phyloP scores from a whole-genome alignment of 108 stramenopile species.

The Cyclostephanos tholiformis region DNA sequence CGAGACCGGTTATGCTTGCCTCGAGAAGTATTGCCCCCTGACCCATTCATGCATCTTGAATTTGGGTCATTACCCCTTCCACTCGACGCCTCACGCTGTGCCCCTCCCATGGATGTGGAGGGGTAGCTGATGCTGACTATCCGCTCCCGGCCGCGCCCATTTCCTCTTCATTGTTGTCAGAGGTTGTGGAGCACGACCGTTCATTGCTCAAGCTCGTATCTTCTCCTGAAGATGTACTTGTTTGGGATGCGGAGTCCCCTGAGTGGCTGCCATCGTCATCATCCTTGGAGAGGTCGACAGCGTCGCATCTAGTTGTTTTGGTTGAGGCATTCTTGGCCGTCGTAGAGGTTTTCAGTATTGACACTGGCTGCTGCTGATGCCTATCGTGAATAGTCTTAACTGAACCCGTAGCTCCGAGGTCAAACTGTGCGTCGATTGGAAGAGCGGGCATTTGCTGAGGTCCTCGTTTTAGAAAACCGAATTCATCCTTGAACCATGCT shows the following conservation, averaged over 20 bases:
- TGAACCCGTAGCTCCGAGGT: not conserved
- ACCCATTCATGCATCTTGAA: not conserved
- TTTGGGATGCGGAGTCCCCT: conserved; percentile 10
- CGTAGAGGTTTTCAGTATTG: not conserved
- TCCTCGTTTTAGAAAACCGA: not conserved
- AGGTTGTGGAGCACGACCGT: not conserved
- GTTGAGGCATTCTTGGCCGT: not conserved
- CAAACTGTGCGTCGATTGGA: not conserved
- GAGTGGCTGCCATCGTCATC: not conserved
- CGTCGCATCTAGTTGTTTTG: not conserved
- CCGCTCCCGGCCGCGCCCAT: not conserved
- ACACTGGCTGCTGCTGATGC: not conserved
- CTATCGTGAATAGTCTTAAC: not conserved
- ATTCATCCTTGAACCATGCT: conserved; percentile 9
- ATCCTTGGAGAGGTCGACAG: not conserved
- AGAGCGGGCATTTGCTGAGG: not conserved
- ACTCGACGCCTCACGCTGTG: conserved; percentile 5
- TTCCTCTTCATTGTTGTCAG: not conserved
- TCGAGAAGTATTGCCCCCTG: not conserved
- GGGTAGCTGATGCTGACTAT: conserved; percentile 5
- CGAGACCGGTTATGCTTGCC: not conserved
- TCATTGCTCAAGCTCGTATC: not conserved
- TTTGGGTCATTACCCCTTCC: not conserved
- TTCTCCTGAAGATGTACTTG: not conserved
- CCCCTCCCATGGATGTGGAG: not conserved